phyloP scores from a whole-genome alignment of 192 early-diverging fungal species.

The Coemansia sp. region DNA sequence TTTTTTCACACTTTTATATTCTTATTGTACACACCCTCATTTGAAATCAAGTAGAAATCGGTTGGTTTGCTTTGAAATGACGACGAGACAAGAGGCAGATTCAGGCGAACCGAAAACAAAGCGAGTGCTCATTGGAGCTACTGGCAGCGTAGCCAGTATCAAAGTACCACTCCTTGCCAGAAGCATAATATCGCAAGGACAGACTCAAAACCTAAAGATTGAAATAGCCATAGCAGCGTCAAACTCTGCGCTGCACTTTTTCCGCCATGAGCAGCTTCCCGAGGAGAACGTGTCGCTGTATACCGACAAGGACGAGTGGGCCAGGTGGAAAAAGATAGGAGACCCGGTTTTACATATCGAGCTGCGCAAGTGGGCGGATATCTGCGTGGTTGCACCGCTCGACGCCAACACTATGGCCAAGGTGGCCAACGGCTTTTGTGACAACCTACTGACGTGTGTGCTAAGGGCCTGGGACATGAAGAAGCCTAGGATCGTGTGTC shows the following conservation, averaged over 20 bases:
- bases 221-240: slow-evolving; percentile 83
- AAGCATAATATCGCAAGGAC: slow-evolving; percentile 20
- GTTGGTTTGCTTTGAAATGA: neutral
- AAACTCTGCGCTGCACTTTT: slow-evolving; percentile 83
- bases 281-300: slow-evolving; percentile 57
- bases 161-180: slow-evolving; percentile 75
- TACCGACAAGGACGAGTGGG: slow-evolving; percentile 91
- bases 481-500: slow-evolving; percentile 76
- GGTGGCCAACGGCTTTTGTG: slow-evolving; percentile 85
- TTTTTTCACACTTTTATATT: too few relatives aligned
- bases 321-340: slow-evolving; percentile 75
- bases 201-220: slow-evolving; percentile 32
- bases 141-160: slow-evolving; percentile 89
- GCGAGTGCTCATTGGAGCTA: slow-evolving; percentile 75
- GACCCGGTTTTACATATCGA: slow-evolving; percentile 94
- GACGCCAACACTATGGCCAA: slow-evolving; percentile 95
- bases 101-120: neutral
- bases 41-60: too few relatives aligned
- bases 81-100: neutral
- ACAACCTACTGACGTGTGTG: slow-evolving; percentile 91
- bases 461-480: slow-evolving; percentile 83
- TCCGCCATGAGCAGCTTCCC: slow-evolving; percentile 59
- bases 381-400: slow-evolving; percentile 84
- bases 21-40: too few relatives aligned
- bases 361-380: slow-evolving; percentile 94